These are phyloP conservation scores for Trifolium repens DNA, from an alignment of 306 rosid genomes.

Conservation along the genomic window DNA sequence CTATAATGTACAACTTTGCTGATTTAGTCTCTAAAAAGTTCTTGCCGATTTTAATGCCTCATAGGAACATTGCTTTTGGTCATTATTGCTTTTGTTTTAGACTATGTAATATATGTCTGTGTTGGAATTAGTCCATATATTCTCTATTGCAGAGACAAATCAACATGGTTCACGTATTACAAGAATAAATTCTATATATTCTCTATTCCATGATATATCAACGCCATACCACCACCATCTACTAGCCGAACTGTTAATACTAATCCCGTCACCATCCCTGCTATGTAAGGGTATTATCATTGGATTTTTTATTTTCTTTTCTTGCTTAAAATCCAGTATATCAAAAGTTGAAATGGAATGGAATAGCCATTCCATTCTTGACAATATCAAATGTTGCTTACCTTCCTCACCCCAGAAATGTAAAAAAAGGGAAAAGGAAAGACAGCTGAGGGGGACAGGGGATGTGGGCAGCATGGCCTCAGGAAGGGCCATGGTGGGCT, in stretches of 20 bases:
- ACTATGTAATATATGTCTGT: not conserved
- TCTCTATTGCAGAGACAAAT: not conserved
- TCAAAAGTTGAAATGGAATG: constrained; percentile 12
- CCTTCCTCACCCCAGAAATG: not conserved
- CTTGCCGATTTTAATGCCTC: not conserved
- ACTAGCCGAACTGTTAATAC: too few species aligned
- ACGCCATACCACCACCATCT: not conserved
- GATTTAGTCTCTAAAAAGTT: not conserved
- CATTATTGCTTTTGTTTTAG: not conserved
- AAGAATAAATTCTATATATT: not conserved
- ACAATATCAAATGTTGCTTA: not conserved
- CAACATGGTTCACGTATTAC: not conserved
- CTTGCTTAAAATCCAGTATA: constrained; percentile 8
- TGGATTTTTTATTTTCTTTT: not conserved
- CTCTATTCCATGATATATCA: not conserved
- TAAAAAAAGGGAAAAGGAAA: not conserved
- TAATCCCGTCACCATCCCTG: too few species aligned
- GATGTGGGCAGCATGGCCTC: not conserved
- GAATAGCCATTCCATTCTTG: constrained; percentile 7
- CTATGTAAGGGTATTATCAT: too few species aligned
- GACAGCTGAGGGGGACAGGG: not conserved
- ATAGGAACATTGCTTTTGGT: not conserved
- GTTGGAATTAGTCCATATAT: not conserved
- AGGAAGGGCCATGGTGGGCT: not conserved
- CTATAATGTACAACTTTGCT: not conserved